Evolutionary conservation across 768 basidiomycete genomes (phyloP).

Genomic region (Lactarius psammicola): DNA sequence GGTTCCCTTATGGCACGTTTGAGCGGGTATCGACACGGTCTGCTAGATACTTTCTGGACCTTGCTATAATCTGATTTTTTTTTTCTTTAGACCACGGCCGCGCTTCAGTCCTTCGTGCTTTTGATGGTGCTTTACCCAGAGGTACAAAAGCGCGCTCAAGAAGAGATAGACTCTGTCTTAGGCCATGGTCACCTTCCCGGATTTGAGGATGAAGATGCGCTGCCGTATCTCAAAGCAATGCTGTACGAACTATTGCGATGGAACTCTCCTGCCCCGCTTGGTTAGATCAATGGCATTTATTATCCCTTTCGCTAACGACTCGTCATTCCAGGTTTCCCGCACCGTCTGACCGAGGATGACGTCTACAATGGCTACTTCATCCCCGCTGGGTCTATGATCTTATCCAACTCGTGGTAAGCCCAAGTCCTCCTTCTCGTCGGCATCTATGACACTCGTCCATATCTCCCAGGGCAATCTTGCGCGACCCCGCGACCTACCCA

Average conservation of each 20-base stretch:
- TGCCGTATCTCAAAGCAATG: slow-evolving; percentile 16
- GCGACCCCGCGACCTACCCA: slow-evolving; percentile 10
- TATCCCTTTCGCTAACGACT: not conserved
- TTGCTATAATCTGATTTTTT: not conserved
- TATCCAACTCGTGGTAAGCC: slow-evolving; percentile 13
- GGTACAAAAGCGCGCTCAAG: slow-evolving; percentile 33
- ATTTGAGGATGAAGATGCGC: slow-evolving; percentile 8
- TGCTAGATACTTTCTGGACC: not conserved
- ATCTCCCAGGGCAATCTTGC: slow-evolving; percentile 9
- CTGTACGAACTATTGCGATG: not conserved
- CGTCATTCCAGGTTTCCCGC: slow-evolving; percentile 10
- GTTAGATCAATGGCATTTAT: not conserved
- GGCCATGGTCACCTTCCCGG: slow-evolving; percentile 13
- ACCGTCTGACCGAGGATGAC: slow-evolving; percentile 12
- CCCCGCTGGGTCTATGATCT: slow-evolving; percentile 13
- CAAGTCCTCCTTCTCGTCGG: not conserved
- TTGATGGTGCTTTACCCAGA: slow-evolving; percentile 37
- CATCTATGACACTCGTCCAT: not conserved
- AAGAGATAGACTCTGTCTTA: slow-evolving; percentile 33
- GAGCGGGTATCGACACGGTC: slow-evolving; percentile 21
- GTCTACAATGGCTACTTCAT: slow-evolving; percentile 22
- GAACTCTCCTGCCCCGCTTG: not conserved
- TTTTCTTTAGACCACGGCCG: slow-evolving; percentile 24
- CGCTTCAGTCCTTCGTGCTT: slow-evolving; percentile 32
- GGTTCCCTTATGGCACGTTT: not conserved